Conservation (phyloP, 202 grass and related monocot genomes). For the Musa balbisiana region DNA sequence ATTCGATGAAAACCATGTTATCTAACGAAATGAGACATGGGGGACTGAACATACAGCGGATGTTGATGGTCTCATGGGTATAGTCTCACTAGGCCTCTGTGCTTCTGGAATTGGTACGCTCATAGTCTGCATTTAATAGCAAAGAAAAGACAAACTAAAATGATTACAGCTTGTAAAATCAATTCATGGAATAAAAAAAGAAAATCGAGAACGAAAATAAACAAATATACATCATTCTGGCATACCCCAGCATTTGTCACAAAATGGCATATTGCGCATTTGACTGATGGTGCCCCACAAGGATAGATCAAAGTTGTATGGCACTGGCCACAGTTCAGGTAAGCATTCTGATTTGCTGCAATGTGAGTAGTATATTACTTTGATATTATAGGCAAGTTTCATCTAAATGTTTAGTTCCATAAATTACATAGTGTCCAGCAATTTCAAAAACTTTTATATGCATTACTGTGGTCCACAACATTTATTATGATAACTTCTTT, state of each 20-base stretch:
- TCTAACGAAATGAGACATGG: slow-evolving; percentile 4
- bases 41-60: slow-evolving; percentile 51
- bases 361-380: background rate
- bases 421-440: no score
- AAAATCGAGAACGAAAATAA: background rate
- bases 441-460: no score
- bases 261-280: slow-evolving; percentile 89
- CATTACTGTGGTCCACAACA: no score
- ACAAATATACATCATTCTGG: background rate
- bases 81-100: slow-evolving; percentile 33
- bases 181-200: background rate
- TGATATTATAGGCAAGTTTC: no score
- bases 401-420: no score
- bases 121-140: slow-evolving; percentile 35
- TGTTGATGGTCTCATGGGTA: slow-evolving; percentile 36
- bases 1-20: slow-evolving; percentile 28
- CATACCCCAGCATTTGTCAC: slow-evolving; percentile 69
- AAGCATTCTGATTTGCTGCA: slow-evolving; percentile 72
- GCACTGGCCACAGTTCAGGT: slow-evolving; percentile 77
- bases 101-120: slow-evolving; percentile 43
- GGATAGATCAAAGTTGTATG: slow-evolving; percentile 75
- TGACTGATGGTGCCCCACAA: slow-evolving; percentile 83
- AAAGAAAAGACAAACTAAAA: background rate
- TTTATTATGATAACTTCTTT: no score
- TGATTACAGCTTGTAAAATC: background rate